Evolutionary conservation across 164 flowering plant species (phyloP), one percentile per base, ranked within the genome.

Genomic region (Litsea cubeba): DNA sequence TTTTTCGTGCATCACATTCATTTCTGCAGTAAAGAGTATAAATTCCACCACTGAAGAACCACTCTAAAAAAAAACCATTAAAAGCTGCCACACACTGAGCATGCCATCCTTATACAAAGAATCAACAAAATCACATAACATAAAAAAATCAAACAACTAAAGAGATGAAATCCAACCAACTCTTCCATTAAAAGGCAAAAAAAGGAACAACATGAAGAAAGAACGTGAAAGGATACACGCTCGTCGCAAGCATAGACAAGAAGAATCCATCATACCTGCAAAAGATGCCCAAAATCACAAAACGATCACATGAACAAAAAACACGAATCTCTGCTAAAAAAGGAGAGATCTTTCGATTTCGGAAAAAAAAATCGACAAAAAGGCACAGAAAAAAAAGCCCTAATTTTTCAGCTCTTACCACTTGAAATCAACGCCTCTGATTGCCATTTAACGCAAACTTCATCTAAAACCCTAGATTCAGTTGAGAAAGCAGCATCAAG

Each of bases 211-310:
- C 5, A 49, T 64, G n/a, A 30, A 24, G 2, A 46, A n/a, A n/a
- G 40, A 18, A 46, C 76, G 8, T 46, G 35, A 58, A 85, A 87
- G 97, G 97, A 93, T 93, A 93, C 99, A 89, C 93, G 77, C 98
- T 92, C 1, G 92, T 94, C 2, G 97, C 97, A 11, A 95, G 91
- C 99, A 94, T 95, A 17, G 97, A 89, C 88, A 96, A 79, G 90
- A 96, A 96, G 76, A 96, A 94, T 14, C 97, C 99, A 88, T 96
- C 99, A 69, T 91, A 94, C 97, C 99, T 96, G 91, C 83, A 62
- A 83, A 46, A 14, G 46, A 40, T 60, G 5, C 26, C 50, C 25
- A 57, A 58, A 57, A 1, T 26, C 6, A 57, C 65, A 23, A 1
- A 70, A 46, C 30, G 65, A 75, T 35, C 62, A 5, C 0, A 62